A percentile compares a stretch with the other conserved stretches of the same genome.
phyloP scores from a whole-genome alignment of 106 monocot species.

The Dioscorea alata region DNA sequence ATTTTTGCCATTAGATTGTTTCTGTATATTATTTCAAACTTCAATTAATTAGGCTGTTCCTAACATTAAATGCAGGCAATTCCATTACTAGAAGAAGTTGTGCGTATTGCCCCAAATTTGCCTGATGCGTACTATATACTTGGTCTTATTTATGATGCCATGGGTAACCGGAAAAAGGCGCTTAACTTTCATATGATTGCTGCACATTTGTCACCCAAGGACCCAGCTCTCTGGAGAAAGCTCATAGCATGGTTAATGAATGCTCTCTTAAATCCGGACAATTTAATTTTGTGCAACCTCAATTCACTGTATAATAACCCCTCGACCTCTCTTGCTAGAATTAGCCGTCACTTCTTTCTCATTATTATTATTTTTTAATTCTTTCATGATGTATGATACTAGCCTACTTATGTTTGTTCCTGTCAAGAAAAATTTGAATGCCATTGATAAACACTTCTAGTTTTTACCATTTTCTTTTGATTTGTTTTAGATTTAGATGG shows the following conservation, averaged over 20 bases:
- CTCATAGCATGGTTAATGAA: constrained; percentile 87
- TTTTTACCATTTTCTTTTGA: too few relatives aligned
- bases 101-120: constrained; percentile 77
- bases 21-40: not conserved
- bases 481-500: too few relatives aligned
- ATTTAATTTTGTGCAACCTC: not conserved
- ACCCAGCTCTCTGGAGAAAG: constrained; percentile 83
- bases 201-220: constrained; percentile 81
- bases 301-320: not conserved
- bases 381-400: too few relatives aligned
- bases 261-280: constrained; percentile 11
- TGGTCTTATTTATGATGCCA: constrained; percentile 69
- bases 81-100: constrained; percentile 62
- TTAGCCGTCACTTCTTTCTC: too few relatives aligned
- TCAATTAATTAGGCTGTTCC: not conserved
- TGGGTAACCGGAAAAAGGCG: constrained; percentile 62
- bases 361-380: too few relatives aligned
- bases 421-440: too few relatives aligned
- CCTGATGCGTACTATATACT: constrained; percentile 70
- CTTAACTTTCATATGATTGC: constrained; percentile 87
- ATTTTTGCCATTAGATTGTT: not conserved
- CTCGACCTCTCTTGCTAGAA: too few relatives aligned
- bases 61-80: constrained; percentile 58
- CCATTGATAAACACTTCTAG: too few relatives aligned
- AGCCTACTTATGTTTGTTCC: too few relatives aligned